Evolutionary conservation across 768 basidiomycete genomes (phyloP), one percentile per base, ranked within the genome.

Genomic region (Panaeolus cyanescens): DNA sequence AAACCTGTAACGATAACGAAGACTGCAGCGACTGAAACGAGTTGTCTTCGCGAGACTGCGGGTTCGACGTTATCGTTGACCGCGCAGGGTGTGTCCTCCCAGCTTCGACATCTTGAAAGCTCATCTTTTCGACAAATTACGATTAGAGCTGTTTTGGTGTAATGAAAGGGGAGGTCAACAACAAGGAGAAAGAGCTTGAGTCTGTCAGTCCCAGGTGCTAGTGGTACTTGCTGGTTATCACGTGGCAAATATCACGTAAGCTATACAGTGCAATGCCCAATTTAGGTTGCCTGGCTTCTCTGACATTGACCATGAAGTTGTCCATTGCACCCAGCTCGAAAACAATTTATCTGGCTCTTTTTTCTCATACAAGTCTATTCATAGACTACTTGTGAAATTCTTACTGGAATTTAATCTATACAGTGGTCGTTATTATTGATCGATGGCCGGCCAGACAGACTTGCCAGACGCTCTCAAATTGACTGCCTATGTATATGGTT

Each of bases 1-100:
- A 98, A 60, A 96, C 93, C 73, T 99, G 96, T 5, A 99, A 82
- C 1, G 91, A 91, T 62, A 95, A 75, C 13, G 92, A 92, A 3
- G 85, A 87, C 70, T 95, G 94, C 15, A 96, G 78, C 32, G 79
- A 81, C 9, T 83, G 77, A 73, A 96, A 98, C 3, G 89, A 82
- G 6, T 85, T 82, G 74, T 95, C 93, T 70, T 92, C 88, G 39
- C 61, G 81, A 25, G 83, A 81, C 65, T 76, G 80, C 7, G 81
- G 74, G 8, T 71, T 60, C 4, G 72, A 64, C 3, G 73, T 70
- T 2, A 73, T 71, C 5, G 75, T 65, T 5, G 78, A 70, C 58
- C 75, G 76, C 9, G 69, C 64, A 0, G 77, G 73, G 61, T 75
- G 78, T 39, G 67, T 70, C 17, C 76, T 71, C 54, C 83, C 83